Base-by-base conservation (phyloP, 2,329 filamentous ascomycete genomes). In the Albophoma yamanashiensis region DNA sequence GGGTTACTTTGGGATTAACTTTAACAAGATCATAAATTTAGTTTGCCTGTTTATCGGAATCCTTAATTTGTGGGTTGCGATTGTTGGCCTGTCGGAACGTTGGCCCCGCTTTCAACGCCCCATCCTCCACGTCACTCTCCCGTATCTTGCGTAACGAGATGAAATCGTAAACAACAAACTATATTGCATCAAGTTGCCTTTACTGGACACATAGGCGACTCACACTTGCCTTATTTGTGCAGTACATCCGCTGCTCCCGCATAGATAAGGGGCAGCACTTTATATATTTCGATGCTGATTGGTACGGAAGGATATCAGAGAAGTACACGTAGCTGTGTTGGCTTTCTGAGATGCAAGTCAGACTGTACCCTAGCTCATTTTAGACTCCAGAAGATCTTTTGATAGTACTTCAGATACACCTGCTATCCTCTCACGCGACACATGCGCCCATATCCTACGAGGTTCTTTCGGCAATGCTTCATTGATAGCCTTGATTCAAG, bases 141-240 rank as follows among this genome's bases (percentile, higher is more conserved):
- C 12, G n/a, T 22, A 34, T 56, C 22, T 34, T n/a, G 25, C 25
- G 2, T 17, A 31, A 15, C 11, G 27, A 17, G 15, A 53, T 15
- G 3, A 2, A 36, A 9, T 17, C 4, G 0, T 4, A 7, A 20
- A 2, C 17, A 3, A n/a, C 8, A n/a, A 20, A 14, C 11, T 25
- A 42, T 47, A n/a, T 31, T 31, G 25, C 8, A 15, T 42, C 11
- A 45, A 31, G 22, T 47, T 45, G n/a, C 42, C 56, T 57, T 12
- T 27, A n/a, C 15, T 9, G 50, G 50, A n/a, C 50, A 14, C 42
- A n/a, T 22, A 34, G 25, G 22, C 36, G 43, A 40, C n/a, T 45
- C 25, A 22, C 56, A 58, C 56, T 52, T 58, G 42, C 56, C 56
- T 52, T 14, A 52, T 58, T 50, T 20, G 31, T 38, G 20, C 34